phyloP scores from a whole-genome alignment of 1,139 yeast species.

The Suzukiozyma palmioleophila region DNA sequence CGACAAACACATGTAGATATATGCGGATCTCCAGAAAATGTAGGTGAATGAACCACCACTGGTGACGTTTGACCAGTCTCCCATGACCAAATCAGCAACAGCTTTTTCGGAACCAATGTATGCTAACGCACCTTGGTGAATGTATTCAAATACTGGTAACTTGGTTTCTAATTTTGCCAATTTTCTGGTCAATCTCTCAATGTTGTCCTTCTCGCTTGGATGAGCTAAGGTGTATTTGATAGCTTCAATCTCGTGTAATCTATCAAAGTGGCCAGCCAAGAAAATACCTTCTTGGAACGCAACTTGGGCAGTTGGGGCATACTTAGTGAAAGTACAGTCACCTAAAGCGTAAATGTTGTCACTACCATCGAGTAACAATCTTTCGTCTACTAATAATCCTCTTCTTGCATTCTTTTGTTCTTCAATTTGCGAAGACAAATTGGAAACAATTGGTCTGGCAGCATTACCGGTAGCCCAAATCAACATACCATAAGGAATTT shows the following conservation, averaged over 20 bases:
- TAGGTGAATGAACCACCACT: slow-evolving; percentile 85
- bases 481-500: slow-evolving; percentile 79
- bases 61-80: slow-evolving; percentile 76
- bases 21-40: slow-evolving; percentile 92
- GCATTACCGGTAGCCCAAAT: slow-evolving; percentile 99
- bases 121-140: slow-evolving; percentile 72
- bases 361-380: slow-evolving; percentile 78
- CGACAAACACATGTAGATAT: slow-evolving; percentile 87
- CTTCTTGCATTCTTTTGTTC: slow-evolving; percentile 87
- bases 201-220: slow-evolving; percentile 25
- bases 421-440: slow-evolving; percentile 64
- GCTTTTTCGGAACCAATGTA: slow-evolving; percentile 89
- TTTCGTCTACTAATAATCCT: slow-evolving; percentile 82
- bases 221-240: slow-evolving; percentile 40
- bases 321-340: slow-evolving; percentile 88
- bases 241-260: slow-evolving; percentile 63
- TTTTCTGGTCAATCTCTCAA: slow-evolving; percentile 38
- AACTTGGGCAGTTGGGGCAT: slow-evolving; percentile 95
- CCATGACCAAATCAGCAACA: slow-evolving; percentile 88
- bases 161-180: slow-evolving; percentile 38
- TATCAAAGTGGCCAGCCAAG: slow-evolving; percentile 68
- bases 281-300: slow-evolving; percentile 92
- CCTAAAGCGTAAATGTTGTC: slow-evolving; percentile 85
- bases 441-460: slow-evolving; percentile 71
- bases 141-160: slow-evolving; percentile 57